Conservation (phyloP, 2,329 filamentous ascomycete genomes). For the Graphilbum sp. region DNA sequence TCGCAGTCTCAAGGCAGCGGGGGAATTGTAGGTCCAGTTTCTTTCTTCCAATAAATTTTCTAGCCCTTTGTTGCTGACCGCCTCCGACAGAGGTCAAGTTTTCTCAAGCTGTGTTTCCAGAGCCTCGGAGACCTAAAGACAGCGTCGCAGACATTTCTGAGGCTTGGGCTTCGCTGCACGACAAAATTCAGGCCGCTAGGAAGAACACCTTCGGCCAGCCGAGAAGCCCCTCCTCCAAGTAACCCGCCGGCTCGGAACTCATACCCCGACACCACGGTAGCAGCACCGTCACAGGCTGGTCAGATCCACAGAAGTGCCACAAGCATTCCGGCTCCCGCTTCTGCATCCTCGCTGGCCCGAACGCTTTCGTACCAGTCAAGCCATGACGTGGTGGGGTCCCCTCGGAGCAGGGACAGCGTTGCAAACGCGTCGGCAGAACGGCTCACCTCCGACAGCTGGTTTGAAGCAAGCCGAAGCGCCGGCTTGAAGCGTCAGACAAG, state of each 20-base stretch:
- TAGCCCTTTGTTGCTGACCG: no score
- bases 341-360: no score
- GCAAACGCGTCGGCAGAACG: no score
- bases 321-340: background rate
- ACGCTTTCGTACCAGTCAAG: no score
- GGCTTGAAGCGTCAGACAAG: background rate
- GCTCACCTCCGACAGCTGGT: no score
- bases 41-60: background rate
- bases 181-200: constrained; percentile 4
- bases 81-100: constrained; percentile 2
- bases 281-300: background rate
- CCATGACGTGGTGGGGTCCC: no score
- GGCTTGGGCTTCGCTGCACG: constrained; percentile 8
- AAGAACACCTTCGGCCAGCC: constrained; percentile 1
- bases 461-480: background rate
- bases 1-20: constrained; percentile 1
- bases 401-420: no score
- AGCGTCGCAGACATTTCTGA: constrained; percentile 6
- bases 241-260: background rate
- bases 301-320: background rate
- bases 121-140: constrained; percentile 8
- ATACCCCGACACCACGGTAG: background rate
- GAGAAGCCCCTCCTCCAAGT: background rate
- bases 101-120: constrained; percentile 9
- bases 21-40: background rate